phyloP scores from a whole-genome alignment of 768 basidiomycete genomes.

The Psilocybe azurescens region DNA sequence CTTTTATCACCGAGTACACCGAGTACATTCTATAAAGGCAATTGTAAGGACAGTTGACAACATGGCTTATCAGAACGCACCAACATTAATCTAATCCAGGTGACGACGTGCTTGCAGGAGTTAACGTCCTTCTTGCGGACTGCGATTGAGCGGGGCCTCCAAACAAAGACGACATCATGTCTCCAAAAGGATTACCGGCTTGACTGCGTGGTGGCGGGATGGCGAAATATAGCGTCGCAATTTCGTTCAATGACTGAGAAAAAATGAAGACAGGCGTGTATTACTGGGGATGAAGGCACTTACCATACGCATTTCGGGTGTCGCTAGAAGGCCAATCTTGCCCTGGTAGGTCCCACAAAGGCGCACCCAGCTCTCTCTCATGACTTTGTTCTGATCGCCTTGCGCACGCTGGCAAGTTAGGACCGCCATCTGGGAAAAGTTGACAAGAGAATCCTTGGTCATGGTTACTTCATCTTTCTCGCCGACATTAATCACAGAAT shows the following conservation, averaged over 20 bases:
- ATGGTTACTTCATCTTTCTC: slow-evolving; percentile 65
- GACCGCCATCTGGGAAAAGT: slow-evolving; percentile 91
- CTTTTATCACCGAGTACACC: slow-evolving; percentile 12
- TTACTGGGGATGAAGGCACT: slow-evolving; percentile 26
- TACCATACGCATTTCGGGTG: slow-evolving; percentile 69
- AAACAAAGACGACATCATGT: slow-evolving; percentile 89
- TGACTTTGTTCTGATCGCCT: slow-evolving; percentile 76
- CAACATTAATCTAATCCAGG: slow-evolving; percentile 51
- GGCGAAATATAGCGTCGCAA: slow-evolving; percentile 83
- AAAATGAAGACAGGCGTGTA: neutral
- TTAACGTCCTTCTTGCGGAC: slow-evolving; percentile 46
- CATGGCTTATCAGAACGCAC: slow-evolving; percentile 5
- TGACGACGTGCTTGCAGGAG: slow-evolving; percentile 42
- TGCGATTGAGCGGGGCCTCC: slow-evolving; percentile 63
- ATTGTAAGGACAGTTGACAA: slow-evolving; percentile 2
- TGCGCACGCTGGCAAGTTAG: slow-evolving; percentile 87
- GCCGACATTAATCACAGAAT: slow-evolving; percentile 54
- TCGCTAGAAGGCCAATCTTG: slow-evolving; percentile 63
- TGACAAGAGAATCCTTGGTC: slow-evolving; percentile 78
- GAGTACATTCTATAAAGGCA: slow-evolving; percentile 3
- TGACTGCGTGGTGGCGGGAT: slow-evolving; percentile 79
- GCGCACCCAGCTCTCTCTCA: slow-evolving; percentile 84
- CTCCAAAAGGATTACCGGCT: slow-evolving; percentile 81
- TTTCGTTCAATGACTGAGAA: slow-evolving; percentile 64
- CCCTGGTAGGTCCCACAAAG: slow-evolving; percentile 86